phyloP scores from a whole-genome alignment of 225 moss, liverwort and hornwort species.

The Thuidium tamariscinum region DNA sequence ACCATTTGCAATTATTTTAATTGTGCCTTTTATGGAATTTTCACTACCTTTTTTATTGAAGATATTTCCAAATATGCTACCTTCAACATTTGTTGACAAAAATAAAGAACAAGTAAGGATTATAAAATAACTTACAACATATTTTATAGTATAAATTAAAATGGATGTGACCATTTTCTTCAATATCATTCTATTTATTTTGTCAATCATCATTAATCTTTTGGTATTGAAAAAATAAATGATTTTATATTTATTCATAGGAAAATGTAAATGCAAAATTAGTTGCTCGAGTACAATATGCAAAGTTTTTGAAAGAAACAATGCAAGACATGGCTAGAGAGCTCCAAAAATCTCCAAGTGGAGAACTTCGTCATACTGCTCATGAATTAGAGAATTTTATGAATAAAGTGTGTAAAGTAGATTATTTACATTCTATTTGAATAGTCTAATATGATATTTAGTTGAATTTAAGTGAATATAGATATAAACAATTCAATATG shows the following conservation, averaged over 20 bases:
- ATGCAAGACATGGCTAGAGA: conserved; percentile 72
- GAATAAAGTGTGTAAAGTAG: conserved; percentile 14
- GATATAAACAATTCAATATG: no score
- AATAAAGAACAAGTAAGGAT: conserved; percentile 50
- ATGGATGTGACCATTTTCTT: rapidly evolving
- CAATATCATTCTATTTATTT: neutral
- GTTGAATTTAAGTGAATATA: neutral
- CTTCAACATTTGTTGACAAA: conserved; percentile 75
- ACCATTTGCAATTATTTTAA: conserved; percentile 61
- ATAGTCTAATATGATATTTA: no score
- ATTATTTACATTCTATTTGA: neutral
- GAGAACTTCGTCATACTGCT: conserved; percentile 52
- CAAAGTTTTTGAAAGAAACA: conserved; percentile 28
- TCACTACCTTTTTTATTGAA: conserved; percentile 49
- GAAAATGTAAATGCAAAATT: conserved; percentile 56
- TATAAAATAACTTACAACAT: neutral
- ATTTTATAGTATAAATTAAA: neutral
- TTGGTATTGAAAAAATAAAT: no score
- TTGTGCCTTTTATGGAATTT: conserved; percentile 87
- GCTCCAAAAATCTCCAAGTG: conserved; percentile 49
- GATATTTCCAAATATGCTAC: conserved; percentile 76
- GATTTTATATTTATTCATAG: neutral
- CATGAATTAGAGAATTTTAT: conserved; percentile 51
- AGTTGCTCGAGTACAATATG: conserved; percentile 46
- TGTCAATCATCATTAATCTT: neutral